Evolutionary conservation across 768 basidiomycete species (phyloP), one percentile per base, ranked within the genome.

Genomic region (Pisolithus orientalis): DNA sequence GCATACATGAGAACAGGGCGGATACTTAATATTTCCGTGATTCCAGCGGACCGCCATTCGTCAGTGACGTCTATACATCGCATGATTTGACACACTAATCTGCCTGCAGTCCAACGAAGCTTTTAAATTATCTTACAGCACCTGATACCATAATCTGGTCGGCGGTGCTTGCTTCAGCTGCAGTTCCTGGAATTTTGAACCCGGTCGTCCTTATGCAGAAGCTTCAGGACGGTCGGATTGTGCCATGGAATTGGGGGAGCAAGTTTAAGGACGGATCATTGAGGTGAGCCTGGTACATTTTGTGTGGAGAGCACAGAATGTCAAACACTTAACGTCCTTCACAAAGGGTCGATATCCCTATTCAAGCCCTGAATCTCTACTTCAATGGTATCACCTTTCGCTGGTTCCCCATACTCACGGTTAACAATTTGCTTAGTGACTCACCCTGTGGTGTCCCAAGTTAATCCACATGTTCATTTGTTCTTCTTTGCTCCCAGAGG

Each of bases 131-230:
- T 62, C 80, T 97, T 55, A 94, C 93, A 17, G 89, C 94, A n/a
- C 96, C 96, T 0, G 90, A 98, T 65, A 88, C 86, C 3, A 73
- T 90, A 17, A 87, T 90, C 50, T 90, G 87, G 87, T 84, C 80
- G 42, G 85, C 87, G 2, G 60, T 90, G 37, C 70, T 95, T 39
- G 92, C 93, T 6, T 93, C 91, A 5, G 94, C 94, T 3, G 94
- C 95, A 24, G 94, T 96, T 2, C 95, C 94, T 0, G 93, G 95
- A 0, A 95, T 97, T 58, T 67, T 97, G 39, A 94, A 96, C 59
- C 93, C 95, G 5, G 95, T 98, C 14, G 93, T 94, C 0, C 70
- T 99, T 50, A 90, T 99, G 88, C 88, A 92, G 64, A 97, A 95
- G 68, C 78, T 85, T 24, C 80, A 76, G 54, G 85, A 85, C 55